These are phyloP conservation scores for Penicillium decumbens DNA, from an alignment of 2,329 filamentous ascomycete genomes.

Conservation along the genomic window DNA sequence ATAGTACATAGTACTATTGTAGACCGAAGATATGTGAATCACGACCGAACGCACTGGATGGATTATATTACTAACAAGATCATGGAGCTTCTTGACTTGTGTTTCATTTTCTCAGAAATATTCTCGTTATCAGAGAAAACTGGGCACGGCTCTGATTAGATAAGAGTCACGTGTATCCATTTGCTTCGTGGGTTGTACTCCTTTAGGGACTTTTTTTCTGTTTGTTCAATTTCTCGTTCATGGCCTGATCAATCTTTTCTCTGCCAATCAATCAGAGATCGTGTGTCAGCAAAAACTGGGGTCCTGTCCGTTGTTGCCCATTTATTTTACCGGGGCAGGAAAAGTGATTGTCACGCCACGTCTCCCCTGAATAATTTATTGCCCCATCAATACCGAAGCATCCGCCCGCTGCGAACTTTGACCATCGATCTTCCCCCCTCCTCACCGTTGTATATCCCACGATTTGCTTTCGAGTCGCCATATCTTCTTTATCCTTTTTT, in stretches of 20 bases:
- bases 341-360: slow-evolving; percentile 20
- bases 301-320: not conserved
- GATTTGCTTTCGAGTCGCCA: not conserved
- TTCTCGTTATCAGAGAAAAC: no score
- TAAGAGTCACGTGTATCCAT: not conserved
- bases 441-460: not conserved
- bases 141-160: not conserved
- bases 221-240: not conserved
- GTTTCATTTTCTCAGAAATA: no score
- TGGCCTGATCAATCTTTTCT: not conserved
- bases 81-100: no score
- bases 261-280: not conserved
- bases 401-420: slow-evolving; percentile 1
- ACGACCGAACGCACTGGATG: no score
- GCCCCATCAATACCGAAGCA: slow-evolving; percentile 1
- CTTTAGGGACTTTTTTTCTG: not conserved
- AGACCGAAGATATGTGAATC: no score
- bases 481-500: not conserved
- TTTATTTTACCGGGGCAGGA: slow-evolving; percentile 18
- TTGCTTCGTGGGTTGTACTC: not conserved
- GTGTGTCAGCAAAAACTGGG: not conserved
- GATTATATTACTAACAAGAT: no score
- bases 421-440: not conserved
- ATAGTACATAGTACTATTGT: no score
- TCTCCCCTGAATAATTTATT: slow-evolving; percentile 19